These are phyloP conservation scores for Plasmopara viticola DNA, from an alignment of 352 stramenopile species.

Conservation along the genomic window DNA sequence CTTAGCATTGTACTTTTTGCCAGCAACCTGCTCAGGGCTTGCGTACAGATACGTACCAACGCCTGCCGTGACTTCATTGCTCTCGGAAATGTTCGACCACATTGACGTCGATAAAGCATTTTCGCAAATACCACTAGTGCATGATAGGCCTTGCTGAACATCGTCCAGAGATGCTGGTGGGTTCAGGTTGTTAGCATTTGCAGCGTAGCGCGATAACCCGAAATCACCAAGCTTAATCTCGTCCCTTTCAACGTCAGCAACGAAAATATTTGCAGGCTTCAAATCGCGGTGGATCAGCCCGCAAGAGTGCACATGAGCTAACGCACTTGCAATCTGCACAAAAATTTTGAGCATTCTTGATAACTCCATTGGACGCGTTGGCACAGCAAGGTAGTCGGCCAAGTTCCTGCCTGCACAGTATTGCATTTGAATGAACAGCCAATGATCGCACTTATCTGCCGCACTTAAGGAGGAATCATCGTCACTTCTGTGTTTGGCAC, in stretches of 20 bases:
- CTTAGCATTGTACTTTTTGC: constrained; percentile 89
- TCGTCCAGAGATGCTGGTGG: constrained; percentile 32
- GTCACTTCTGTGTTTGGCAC: constrained; percentile 13
- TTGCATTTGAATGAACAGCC: constrained; percentile 91
- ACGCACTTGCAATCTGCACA: constrained; percentile 83
- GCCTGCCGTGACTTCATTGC: constrained; percentile 75
- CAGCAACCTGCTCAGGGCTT: constrained; percentile 85
- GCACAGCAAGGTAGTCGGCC: constrained; percentile 73
- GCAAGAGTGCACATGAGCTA: constrained; percentile 87
- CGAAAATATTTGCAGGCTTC: constrained; percentile 91
- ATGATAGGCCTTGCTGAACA: constrained; percentile 16
- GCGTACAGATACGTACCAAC: constrained; percentile 90
- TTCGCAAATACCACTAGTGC: constrained; percentile 20
- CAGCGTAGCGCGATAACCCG: constrained; percentile 77
- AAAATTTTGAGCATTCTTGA: constrained; percentile 82
- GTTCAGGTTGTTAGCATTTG: constrained; percentile 73
- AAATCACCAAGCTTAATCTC: constrained; percentile 90
- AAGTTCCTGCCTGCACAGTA: constrained; percentile 85
- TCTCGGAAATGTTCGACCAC: constrained; percentile 73
- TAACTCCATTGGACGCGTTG: constrained; percentile 64
- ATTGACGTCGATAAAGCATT: constrained; percentile 40
- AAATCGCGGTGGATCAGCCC: constrained; percentile 89
- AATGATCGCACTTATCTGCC: constrained; percentile 69
- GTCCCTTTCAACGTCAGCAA: constrained; percentile 75
- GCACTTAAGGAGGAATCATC: constrained; percentile 48